phyloP scores from a whole-genome alignment of 1,284 basidiomycete species.

The Microbotryum scabiosae region DNA sequence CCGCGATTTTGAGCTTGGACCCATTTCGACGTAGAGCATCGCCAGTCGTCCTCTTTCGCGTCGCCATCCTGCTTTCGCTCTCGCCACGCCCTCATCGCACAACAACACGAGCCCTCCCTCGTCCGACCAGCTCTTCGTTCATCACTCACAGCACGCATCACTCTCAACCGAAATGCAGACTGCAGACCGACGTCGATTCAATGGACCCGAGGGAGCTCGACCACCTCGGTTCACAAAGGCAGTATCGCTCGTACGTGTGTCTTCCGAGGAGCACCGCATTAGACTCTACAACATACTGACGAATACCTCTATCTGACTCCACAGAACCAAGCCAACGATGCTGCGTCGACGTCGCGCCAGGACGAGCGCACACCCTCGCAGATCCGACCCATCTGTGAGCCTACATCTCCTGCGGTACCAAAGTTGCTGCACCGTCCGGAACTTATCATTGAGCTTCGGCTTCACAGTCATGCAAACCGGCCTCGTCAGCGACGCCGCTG shows the following conservation, averaged over 20 bases:
- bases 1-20: no score
- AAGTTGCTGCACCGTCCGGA: neutral
- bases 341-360: conserved; percentile 40
- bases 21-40: no score
- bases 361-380: conserved; percentile 52
- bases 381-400: conserved; percentile 74
- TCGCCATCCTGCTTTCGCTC: no score
- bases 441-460: conserved; percentile 1
- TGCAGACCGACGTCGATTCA: conserved; percentile 70
- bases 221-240: conserved; percentile 53
- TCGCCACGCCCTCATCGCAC: no score
- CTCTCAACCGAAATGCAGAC: conserved; percentile 13
- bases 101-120: no score
- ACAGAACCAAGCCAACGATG: no score
- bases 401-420: conserved; percentile 3
- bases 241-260: neutral
- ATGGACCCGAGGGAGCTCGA: conserved; percentile 73
- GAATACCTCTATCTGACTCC: conserved; percentile 9
- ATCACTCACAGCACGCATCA: neutral
- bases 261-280: neutral
- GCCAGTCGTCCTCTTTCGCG: no score
- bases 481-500: conserved; percentile 83
- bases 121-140: no score
- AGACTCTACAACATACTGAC: conserved; percentile 35
- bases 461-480: conserved; percentile 73